Percentiles rank a stretch among this genome's conserved stretches.
These are phyloP conservation scores for Poteriospumella lacustris DNA, from an alignment of 108 stramenopile species.

Conservation along the genomic window DNA sequence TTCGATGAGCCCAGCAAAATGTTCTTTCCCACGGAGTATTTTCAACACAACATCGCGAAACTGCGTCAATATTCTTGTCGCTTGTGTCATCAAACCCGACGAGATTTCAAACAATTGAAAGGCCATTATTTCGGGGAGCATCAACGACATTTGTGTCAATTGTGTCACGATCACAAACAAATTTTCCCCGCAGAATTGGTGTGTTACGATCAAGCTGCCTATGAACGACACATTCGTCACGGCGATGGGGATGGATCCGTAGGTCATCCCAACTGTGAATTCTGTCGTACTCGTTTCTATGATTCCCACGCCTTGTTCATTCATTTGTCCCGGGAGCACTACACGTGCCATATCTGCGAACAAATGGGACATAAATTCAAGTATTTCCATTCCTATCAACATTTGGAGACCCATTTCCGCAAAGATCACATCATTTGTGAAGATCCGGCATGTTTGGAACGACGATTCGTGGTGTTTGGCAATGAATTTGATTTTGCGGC, in stretches of 20 bases:
- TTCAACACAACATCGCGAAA: background rate
- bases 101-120: conserved; percentile 20
- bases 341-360: conserved; percentile 51
- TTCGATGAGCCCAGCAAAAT: background rate
- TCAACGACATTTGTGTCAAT: background rate
- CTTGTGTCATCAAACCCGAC: background rate
- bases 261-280: conserved; percentile 53
- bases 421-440: conserved; percentile 43
- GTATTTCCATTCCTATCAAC: conserved; percentile 18
- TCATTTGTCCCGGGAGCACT: conserved; percentile 51
- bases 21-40: conserved; percentile 14
- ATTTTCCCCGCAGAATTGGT: background rate
- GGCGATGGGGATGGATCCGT: conserved; percentile 34
- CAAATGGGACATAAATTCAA: conserved; percentile 26
- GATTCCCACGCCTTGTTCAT: conserved; percentile 37
- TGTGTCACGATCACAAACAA: conserved; percentile 22
- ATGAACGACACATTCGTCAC: conserved; percentile 13
- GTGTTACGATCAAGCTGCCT: background rate
- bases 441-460: conserved; percentile 34
- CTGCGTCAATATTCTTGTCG: background rate
- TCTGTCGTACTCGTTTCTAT: conserved; percentile 49
- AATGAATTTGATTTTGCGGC: conserved; percentile 44
- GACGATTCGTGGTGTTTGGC: conserved; percentile 50
- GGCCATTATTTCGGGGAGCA: conserved; percentile 11
- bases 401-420: conserved; percentile 47